phyloP scores from a whole-genome alignment of 345 rosid species.

The Dimocarpus longan region DNA sequence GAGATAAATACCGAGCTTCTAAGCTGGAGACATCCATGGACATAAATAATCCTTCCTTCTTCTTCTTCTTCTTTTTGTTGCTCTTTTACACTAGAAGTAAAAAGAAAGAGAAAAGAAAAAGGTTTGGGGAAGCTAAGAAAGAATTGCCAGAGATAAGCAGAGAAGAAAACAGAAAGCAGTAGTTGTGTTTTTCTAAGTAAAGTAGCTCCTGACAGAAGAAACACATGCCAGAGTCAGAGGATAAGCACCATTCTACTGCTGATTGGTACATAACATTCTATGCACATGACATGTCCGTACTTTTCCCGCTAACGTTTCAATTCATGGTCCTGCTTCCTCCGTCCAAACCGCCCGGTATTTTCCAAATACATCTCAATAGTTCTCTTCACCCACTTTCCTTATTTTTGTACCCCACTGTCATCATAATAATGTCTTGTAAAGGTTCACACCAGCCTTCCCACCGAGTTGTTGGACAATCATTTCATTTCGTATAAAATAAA shows the following conservation, averaged over 20 bases:
- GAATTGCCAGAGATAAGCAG: neutral
- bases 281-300: neutral
- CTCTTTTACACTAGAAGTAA: neutral
- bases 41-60: neutral
- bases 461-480: too few species aligned
- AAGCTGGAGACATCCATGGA: constrained; percentile 29
- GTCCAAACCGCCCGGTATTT: neutral
- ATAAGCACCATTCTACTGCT: constrained; percentile 4
- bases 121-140: neutral
- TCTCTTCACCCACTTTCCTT: neutral
- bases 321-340: neutral
- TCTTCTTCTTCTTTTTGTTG: neutral
- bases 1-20: constrained; percentile 29
- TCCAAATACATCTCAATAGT: neutral
- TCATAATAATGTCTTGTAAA: too few species aligned
- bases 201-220: constrained; percentile 16
- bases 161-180: neutral
- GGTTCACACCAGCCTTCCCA: too few species aligned
- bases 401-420: neutral
- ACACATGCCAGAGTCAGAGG: constrained; percentile 3
- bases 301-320: neutral
- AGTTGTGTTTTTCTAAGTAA: neutral
- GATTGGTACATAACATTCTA: neutral
- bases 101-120: neutral
- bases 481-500: neutral